Evolutionary conservation across 208 protist genomes (phyloP), one percentile per base, ranked within the genome.

Genomic region (Balamuthia mandrillaris): DNA sequence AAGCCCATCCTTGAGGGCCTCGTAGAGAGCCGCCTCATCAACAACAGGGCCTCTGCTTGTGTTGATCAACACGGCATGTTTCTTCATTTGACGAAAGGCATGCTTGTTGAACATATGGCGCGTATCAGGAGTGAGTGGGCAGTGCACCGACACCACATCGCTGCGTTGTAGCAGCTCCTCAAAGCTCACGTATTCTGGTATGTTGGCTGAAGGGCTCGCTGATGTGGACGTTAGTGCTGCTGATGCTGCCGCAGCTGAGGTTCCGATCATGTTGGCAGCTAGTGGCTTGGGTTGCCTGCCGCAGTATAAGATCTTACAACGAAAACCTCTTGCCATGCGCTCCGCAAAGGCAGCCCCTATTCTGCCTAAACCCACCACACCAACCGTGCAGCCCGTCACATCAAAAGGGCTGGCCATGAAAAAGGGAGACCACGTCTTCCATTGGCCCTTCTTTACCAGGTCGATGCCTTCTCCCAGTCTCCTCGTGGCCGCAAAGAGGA

Each of bases 101-200:
- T 70, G 27, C 33, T n/a, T 21, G 16, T 42, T 52, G 7, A 89
- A 60, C 14, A 89, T 1, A 4, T 41, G 39, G 27, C 49, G 37
- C n/a, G 86, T 87, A 21, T 70, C 56, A 39, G 78, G n/a, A 0
- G 63, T 87, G 44, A 86, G 82, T 29, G 86, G 86, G 29, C 52
- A 77, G 68, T 87, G 81, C 39, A 89, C 44, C 0, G 56, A 78
- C 3, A 89, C 81, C n/a, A 87, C 41, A 42, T 89, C 81, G 33
- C 45, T 60, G 12, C 45, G 24, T 14, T 29, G n/a, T 21, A 88
- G 54, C 31, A 90, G 51, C 39, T 90, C 77, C 42, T 82, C 52
- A 24, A 86, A 39, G 0, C 41, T 18, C n/a, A 88, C 77, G 21
- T 58, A 47, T 0, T n/a, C 45, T 35, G 6, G 29, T 37, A 10